These are phyloP conservation scores for Dryas alaskensis DNA, from an alignment of 306 rosid species.

Conservation along the genomic window DNA sequence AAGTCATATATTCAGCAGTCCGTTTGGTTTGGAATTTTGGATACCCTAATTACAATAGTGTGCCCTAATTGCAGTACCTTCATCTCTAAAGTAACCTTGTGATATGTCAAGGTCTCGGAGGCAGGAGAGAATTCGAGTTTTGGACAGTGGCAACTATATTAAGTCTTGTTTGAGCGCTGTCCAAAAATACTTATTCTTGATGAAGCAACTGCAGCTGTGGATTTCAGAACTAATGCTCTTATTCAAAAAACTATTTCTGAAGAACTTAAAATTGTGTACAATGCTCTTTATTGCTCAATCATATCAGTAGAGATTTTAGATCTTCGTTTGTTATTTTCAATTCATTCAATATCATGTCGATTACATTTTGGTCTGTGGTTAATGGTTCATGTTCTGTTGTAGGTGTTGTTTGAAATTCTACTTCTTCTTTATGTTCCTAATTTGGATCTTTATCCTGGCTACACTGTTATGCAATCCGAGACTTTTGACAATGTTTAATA, in stretches of 20 bases:
- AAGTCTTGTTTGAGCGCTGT: slow-evolving; percentile 83
- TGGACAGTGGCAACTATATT: slow-evolving; percentile 84
- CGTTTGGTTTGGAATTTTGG: not conserved
- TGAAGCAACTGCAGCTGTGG: slow-evolving; percentile 96
- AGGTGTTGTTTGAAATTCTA: too few species aligned
- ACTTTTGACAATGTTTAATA: too few species aligned
- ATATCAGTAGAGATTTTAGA: too few species aligned
- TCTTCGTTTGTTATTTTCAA: too few species aligned
- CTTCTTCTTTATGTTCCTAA: too few species aligned
- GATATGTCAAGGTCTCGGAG: slow-evolving; percentile 67
- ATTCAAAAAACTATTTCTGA: slow-evolving; percentile 91
- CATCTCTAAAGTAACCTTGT: slow-evolving; percentile 8
- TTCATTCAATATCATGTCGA: too few species aligned
- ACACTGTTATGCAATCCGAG: too few species aligned
- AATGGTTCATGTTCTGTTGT: too few species aligned
- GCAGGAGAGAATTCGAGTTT: slow-evolving; percentile 91
- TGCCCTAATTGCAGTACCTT: not conserved
- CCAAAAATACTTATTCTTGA: slow-evolving; percentile 81
- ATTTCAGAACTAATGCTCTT: slow-evolving; percentile 89
- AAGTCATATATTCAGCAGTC: not conserved
- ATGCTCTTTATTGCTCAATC: slow-evolving; percentile 34
- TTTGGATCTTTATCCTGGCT: too few species aligned
- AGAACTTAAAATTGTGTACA: slow-evolving; percentile 74
- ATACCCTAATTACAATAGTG: not conserved
- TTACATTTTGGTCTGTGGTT: too few species aligned